A percentile compares a stretch with the other conserved stretches of the same genome.
Conservation (phyloP, 163 green algal species). For the Chlorella variabilis region DNA sequence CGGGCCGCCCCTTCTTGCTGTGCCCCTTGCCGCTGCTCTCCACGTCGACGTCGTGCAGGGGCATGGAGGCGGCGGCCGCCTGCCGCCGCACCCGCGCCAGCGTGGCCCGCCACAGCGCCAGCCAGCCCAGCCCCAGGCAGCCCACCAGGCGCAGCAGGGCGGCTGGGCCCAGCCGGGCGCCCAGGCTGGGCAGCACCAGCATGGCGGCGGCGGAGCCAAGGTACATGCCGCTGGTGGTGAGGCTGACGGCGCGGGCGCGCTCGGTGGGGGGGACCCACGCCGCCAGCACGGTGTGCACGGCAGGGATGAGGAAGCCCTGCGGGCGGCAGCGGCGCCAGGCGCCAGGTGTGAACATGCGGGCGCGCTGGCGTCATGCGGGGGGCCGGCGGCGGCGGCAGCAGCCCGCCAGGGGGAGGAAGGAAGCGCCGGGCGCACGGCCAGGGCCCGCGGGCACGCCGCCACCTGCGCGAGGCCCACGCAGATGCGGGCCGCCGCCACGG, state of each 20-base stretch:
- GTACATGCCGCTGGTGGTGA: constrained; percentile 97
- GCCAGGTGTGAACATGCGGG: no score
- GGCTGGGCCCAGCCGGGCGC: constrained; percentile 57
- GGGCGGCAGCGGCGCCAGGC: not conserved
- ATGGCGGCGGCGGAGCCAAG: constrained; percentile 91
- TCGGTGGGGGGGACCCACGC: constrained; percentile 93
- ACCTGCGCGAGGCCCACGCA: constrained; percentile 86
- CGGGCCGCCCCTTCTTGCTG: constrained; percentile 26
- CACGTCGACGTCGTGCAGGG: constrained; percentile 25
- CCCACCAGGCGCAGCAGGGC: constrained; percentile 71
- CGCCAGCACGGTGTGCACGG: constrained; percentile 85
- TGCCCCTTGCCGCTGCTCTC: constrained; percentile 2
- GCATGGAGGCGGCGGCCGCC: constrained; percentile 6
- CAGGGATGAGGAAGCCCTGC: constrained; percentile 91
- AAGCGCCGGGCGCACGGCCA: no score
- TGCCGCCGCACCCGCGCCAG: not conserved
- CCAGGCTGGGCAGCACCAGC: constrained; percentile 84
- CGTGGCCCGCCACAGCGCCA: constrained; percentile 70
- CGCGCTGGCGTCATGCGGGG: no score
- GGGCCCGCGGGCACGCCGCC: no score
- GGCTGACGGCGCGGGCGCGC: constrained; percentile 82
- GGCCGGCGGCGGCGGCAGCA: no score
- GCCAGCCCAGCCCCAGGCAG: constrained; percentile 76
- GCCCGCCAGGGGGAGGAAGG: no score
- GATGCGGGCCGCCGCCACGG: constrained; percentile 72